Percentiles rank a stretch among this genome's conserved stretches.
Evolutionary conservation across 345 rosid genomes (phyloP).

Genomic region (Boechera divaricarpa): DNA sequence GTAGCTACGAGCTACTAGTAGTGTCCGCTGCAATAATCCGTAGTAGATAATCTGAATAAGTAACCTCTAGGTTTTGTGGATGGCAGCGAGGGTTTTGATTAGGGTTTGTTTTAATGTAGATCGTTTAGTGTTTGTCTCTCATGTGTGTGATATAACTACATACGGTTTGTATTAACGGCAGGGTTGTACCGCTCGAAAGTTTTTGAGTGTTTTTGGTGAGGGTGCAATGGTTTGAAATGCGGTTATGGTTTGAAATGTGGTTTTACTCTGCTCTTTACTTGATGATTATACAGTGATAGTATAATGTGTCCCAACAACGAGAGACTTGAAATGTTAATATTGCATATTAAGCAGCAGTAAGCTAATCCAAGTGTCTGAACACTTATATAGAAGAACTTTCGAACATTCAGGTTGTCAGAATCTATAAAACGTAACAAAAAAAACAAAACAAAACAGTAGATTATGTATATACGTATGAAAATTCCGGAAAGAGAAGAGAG

Average conservation of each 20-base stretch:
- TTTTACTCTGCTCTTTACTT: neutral
- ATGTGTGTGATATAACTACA: neutral
- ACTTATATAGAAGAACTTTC: neutral
- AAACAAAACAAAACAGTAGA: too few species aligned
- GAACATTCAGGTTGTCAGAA: neutral
- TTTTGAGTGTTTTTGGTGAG: conserved; percentile 8
- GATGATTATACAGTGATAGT: neutral
- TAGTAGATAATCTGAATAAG: conserved; percentile 31
- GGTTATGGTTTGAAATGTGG: conserved; percentile 1
- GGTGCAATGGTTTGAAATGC: conserved; percentile 37
- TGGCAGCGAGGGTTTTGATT: conserved; percentile 1
- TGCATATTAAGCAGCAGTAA: neutral
- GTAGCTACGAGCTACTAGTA: neutral
- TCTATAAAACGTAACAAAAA: too few species aligned
- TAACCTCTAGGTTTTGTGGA: conserved; percentile 26
- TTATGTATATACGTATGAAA: too few species aligned
- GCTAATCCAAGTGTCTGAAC: neutral
- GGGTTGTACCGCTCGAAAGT: conserved; percentile 16
- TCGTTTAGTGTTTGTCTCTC: neutral
- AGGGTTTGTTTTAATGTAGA: neutral
- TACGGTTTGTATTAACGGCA: conserved; percentile 24
- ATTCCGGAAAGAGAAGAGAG: too few species aligned
- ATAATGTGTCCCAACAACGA: neutral
- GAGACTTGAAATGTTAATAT: neutral
- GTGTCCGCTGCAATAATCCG: conserved; percentile 28